These are phyloP conservation scores for Cucumis hystrix DNA, from an alignment of 306 rosid genomes.

Conservation along the genomic window DNA sequence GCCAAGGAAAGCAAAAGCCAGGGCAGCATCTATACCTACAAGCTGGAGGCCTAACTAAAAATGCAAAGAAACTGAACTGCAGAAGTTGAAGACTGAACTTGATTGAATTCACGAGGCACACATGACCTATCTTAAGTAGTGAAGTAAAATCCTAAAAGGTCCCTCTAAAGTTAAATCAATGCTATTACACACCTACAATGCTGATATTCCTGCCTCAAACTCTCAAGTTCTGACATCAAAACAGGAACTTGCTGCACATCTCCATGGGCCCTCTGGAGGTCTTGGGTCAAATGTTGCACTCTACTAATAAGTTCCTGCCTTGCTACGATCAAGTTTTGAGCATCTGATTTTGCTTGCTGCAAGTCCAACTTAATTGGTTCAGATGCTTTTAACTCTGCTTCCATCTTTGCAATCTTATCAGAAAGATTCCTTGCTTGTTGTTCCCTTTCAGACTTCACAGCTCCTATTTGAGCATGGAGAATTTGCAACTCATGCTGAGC, in stretches of 20 bases:
- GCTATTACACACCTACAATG: constrained; percentile 58
- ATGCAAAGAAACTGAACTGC: neutral
- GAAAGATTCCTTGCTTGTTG: constrained; percentile 43
- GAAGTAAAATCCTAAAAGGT: neutral
- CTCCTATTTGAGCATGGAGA: constrained; percentile 54
- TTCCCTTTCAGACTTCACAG: constrained; percentile 64
- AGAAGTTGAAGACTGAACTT: neutral
- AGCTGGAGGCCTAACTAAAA: neutral
- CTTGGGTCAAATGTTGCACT: constrained; percentile 58
- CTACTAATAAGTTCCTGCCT: constrained; percentile 71
- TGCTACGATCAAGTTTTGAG: constrained; percentile 40
- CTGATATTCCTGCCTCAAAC: constrained; percentile 78
- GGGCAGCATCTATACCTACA: neutral
- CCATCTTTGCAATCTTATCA: constrained; percentile 73
- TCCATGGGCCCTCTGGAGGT: constrained; percentile 63
- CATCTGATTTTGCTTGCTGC: constrained; percentile 64
- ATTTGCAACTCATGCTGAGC: constrained; percentile 87
- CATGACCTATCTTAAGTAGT: neutral
- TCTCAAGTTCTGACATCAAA: constrained; percentile 56
- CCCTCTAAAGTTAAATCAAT: neutral
- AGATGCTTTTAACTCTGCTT: constrained; percentile 36
- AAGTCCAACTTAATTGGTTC: constrained; percentile 63
- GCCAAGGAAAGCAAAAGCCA: neutral
- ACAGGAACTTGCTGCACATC: constrained; percentile 78
- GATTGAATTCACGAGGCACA: neutral